A percentile compares a stretch with the other conserved stretches of the same genome.
phyloP scores from a whole-genome alignment of 495 filamentous ascomycete species.

The Tuber magnatum region DNA sequence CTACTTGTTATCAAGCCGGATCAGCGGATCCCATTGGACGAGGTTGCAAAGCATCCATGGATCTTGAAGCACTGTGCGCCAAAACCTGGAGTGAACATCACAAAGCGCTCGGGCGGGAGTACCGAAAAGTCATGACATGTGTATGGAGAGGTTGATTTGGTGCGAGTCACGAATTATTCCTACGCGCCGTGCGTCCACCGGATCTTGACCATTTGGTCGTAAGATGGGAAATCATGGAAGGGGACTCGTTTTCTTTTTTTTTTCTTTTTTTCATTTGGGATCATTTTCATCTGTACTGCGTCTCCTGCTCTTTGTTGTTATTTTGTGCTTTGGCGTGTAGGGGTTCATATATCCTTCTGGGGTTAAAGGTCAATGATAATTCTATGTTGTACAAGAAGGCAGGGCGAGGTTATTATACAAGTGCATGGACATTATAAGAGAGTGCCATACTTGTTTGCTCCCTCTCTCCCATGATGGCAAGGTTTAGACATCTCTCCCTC shows the following conservation, averaged over 20 bases:
- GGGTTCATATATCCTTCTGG: conserved; percentile 12
- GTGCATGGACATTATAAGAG: background rate
- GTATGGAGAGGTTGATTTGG: background rate
- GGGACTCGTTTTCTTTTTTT: background rate
- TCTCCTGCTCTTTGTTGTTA: conserved; percentile 25
- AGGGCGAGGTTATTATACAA: conserved; percentile 4
- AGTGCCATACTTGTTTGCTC: background rate
- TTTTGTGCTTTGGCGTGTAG: conserved; percentile 28
- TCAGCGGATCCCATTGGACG: conserved; percentile 81
- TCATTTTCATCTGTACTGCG: conserved; percentile 13
- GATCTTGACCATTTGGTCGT: conserved; percentile 26
- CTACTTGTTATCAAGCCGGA: conserved; percentile 89
- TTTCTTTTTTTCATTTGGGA: background rate
- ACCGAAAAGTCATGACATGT: conserved; percentile 11
- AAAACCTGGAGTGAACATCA: conserved; percentile 23
- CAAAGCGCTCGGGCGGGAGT: conserved; percentile 21
- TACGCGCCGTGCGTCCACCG: conserved; percentile 9
- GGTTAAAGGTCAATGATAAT: conserved; percentile 3
- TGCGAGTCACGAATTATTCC: conserved; percentile 11
- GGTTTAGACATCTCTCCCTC: too few species aligned
- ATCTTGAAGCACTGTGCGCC: conserved; percentile 84
- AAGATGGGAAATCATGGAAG: conserved; percentile 24
- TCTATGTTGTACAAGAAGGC: background rate
- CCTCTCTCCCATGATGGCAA: background rate
- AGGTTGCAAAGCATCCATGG: conserved; percentile 89